A percentile compares a stretch with the other conserved stretches of the same genome.
Conservation (phyloP, 2,329 filamentous ascomycete species). For the Colletotrichum abscissum region DNA sequence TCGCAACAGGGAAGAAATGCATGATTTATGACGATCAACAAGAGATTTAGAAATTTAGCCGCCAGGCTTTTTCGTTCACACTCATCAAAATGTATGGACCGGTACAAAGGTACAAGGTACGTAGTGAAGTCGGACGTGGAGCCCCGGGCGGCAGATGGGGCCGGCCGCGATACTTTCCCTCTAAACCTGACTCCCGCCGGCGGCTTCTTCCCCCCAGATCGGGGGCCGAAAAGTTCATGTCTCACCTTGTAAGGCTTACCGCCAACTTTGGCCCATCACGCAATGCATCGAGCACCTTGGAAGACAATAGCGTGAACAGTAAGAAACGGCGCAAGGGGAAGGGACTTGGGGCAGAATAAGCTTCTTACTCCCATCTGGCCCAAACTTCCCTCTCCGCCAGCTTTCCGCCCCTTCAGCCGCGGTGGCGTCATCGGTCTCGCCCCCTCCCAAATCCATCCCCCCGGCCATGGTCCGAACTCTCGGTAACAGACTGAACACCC, state of each 20-base stretch:
- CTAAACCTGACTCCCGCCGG: not conserved
- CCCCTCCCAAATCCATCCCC: not conserved
- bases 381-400: not conserved
- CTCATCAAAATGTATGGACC: too few relatives aligned
- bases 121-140: not conserved
- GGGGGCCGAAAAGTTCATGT: constrained; percentile 21
- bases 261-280: not conserved
- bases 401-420: constrained; percentile 1
- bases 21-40: constrained; percentile 9
- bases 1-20: not conserved
- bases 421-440: constrained; percentile 23
- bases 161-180: not conserved
- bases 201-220: constrained; percentile 10
- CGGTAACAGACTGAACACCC: constrained; percentile 3
- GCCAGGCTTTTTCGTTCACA: not conserved
- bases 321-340: not conserved
- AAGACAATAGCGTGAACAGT: not conserved
- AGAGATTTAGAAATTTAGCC: not conserved
- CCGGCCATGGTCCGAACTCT: constrained; percentile 19
- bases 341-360: not conserved
- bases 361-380: constrained; percentile 6
- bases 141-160: constrained; percentile 17
- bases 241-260: constrained; percentile 18
- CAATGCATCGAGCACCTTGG: not conserved
- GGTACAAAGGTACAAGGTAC: not conserved